phyloP scores from a whole-genome alignment of 352 stramenopile genomes.

The Pythium coloratum region DNA sequence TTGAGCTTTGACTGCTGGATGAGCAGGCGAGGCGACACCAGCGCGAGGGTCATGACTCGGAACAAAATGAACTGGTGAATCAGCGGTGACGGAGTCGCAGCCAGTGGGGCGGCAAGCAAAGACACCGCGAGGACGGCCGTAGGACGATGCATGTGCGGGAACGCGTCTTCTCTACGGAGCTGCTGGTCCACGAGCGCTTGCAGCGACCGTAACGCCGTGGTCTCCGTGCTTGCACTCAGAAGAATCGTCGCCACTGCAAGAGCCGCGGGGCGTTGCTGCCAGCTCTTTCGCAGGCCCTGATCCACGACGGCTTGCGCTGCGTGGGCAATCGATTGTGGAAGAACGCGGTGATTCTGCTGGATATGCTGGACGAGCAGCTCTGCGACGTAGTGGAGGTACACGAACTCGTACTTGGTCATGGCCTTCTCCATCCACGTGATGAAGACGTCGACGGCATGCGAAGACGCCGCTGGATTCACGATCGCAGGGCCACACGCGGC shows the following conservation, averaged over 20 bases:
- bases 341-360: slow-evolving; percentile 2
- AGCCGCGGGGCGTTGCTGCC: not conserved
- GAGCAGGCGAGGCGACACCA: slow-evolving; percentile 7
- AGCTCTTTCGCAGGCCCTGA: not conserved
- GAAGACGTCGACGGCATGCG: slow-evolving; percentile 6
- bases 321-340: not conserved
- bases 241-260: slow-evolving; percentile 14
- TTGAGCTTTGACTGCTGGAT: not conserved
- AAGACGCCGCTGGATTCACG: not conserved
- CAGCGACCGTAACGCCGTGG: not conserved
- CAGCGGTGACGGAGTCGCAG: slow-evolving; percentile 7
- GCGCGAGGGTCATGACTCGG: slow-evolving; percentile 5
- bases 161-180: slow-evolving; percentile 1
- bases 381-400: slow-evolving; percentile 17
- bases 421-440: slow-evolving; percentile 2
- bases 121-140: slow-evolving; percentile 1
- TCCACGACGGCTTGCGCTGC: not conserved
- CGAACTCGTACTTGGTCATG: slow-evolving; percentile 19
- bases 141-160: slow-evolving; percentile 10
- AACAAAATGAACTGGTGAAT: slow-evolving; percentile 19
- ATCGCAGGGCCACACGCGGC: not conserved
- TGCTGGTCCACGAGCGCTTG: not conserved
- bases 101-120: slow-evolving; percentile 1
- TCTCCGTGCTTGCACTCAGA: slow-evolving; percentile 2
- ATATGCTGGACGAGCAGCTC: slow-evolving; percentile 11